A percentile compares a stretch with the other conserved stretches of the same genome.
These are phyloP conservation scores for Dalbergia cochinchinensis DNA, from an alignment of 306 rosid genomes.

Conservation along the genomic window DNA sequence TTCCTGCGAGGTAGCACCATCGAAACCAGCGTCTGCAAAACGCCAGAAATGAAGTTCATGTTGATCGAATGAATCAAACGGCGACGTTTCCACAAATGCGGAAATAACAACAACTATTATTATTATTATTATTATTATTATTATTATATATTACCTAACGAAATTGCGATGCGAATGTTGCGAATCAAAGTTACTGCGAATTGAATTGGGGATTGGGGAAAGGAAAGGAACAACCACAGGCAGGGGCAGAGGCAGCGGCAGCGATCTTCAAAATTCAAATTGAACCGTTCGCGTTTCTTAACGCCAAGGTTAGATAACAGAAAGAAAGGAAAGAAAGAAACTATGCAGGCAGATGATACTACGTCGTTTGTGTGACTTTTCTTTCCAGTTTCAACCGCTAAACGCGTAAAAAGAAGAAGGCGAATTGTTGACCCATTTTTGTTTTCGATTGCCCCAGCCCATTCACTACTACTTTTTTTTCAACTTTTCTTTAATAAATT, in stretches of 20 bases:
- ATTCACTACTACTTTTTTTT: neutral
- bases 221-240: slow-evolving; percentile 15
- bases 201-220: slow-evolving; percentile 28
- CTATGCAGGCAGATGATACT: neutral
- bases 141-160: slow-evolving; percentile 5
- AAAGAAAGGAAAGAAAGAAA: neutral
- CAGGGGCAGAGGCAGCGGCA: neutral
- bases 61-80: slow-evolving; percentile 11
- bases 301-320: neutral
- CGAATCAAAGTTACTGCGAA: slow-evolving; percentile 26
- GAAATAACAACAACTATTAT: neutral
- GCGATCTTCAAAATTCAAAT: neutral
- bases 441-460: neutral
- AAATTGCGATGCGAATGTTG: slow-evolving; percentile 21
- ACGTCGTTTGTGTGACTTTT: slow-evolving; percentile 2
- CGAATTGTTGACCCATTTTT: neutral
- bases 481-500: no score
- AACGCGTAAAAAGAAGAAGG: neutral
- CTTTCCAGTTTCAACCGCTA: neutral
- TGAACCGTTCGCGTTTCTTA: slow-evolving; percentile 5
- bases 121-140: neutral
- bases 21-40: slow-evolving; percentile 52
- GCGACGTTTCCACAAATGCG: neutral
- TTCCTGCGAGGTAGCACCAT: slow-evolving; percentile 46
- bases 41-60: slow-evolving; percentile 37